phyloP scores from a whole-genome alignment of 1,139 yeast species.

The Geotrichum reessii region DNA sequence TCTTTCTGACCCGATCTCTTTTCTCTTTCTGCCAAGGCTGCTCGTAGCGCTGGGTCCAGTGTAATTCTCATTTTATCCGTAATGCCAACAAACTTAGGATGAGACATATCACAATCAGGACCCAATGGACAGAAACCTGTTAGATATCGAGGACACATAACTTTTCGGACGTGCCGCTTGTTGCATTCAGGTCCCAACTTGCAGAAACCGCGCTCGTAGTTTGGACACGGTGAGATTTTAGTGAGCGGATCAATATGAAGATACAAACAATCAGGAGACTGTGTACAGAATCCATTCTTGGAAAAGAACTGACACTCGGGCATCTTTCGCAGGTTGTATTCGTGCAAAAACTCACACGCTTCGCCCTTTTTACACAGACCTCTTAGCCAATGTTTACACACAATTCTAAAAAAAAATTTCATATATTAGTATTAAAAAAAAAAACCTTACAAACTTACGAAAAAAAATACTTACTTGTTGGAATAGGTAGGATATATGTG shows the following conservation, averaged over 20 bases:
- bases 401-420: slow-evolving; percentile 40
- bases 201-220: slow-evolving; percentile 85
- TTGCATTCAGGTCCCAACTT: slow-evolving; percentile 86
- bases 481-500: slow-evolving; percentile 78
- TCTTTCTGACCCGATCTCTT: background rate
- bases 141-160: slow-evolving; percentile 74
- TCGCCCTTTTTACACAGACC: slow-evolving; percentile 96
- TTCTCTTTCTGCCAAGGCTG: slow-evolving; percentile 10
- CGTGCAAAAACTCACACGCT: slow-evolving; percentile 93
- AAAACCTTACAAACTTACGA: background rate
- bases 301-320: slow-evolving; percentile 91
- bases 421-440: background rate
- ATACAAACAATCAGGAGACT: slow-evolving; percentile 90
- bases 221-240: slow-evolving; percentile 80
- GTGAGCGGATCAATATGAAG: slow-evolving; percentile 86
- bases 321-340: slow-evolving; percentile 88
- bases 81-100: slow-evolving; percentile 40
- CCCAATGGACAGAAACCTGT: slow-evolving; percentile 87
- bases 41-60: slow-evolving; percentile 27
- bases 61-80: slow-evolving; percentile 38
- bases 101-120: slow-evolving; percentile 39
- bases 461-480: slow-evolving; percentile 45
- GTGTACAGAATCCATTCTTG: slow-evolving; percentile 82
- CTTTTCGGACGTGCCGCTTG: slow-evolving; percentile 72
- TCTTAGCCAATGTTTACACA: slow-evolving; percentile 96